Evolutionary conservation across 75 land plant species (phyloP), one percentile per base, ranked within the genome.

Genomic region (Cupressus sempervirens): DNA sequence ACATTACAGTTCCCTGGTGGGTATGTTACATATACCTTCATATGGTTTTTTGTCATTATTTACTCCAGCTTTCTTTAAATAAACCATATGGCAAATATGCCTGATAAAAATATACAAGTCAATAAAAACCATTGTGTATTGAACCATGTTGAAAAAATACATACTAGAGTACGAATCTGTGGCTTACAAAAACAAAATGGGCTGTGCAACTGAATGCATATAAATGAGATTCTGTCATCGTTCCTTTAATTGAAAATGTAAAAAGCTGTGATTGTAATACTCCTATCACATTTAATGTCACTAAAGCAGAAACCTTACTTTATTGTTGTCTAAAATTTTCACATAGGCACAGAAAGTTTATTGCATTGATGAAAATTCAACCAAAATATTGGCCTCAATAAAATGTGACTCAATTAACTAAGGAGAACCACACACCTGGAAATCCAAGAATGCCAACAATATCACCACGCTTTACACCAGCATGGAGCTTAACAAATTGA

Each of bases 391-490:
- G 23, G 30, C 4, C 30, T 79, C 52, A 79, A 41, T 45, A 2
- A 3, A n/a, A 0, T 0, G 3, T 79, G 11, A 79, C 45, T 26
- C 81, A 79, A 45, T 12, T 79, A 38, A 12, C 29, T 45, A 26
- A 23, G 41, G 48, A 76, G 45, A n/a, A 1, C 52, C 26, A 85
- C 88, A 4, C 82, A 92, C 98, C 99, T 93, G 99, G 99, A 90
- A 89, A 95, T 7, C 99, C 99, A 77, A 76, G 70, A 38, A 95
- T 86, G 34, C 99, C 99, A 83, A 97, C 94, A 82, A 95, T 91
- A 86, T 97, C 99, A 72, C 99, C 99, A 34, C 96, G 92, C 87
- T 97, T 97, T 70, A 97, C 89, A 68, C 85, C 77, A 83, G 91
- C 80, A 89, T 97, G 97, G 77, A 90, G 87, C 58, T 82, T 90